Conservation (phyloP, 768 basidiomycete species). For the Mycena rebaudengoi region DNA sequence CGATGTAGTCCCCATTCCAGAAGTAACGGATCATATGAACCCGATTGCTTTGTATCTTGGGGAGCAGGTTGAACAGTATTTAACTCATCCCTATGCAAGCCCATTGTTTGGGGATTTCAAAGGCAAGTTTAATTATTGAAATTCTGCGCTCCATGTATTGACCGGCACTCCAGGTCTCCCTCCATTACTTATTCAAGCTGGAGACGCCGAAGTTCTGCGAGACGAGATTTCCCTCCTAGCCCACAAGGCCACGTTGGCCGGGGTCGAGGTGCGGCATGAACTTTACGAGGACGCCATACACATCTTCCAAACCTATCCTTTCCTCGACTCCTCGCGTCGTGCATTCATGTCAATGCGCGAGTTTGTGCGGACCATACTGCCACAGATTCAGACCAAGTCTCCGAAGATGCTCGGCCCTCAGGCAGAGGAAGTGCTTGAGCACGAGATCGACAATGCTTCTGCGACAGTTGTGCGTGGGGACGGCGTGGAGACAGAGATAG, state of each 20-base stretch:
- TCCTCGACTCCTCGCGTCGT: constrained; percentile 68
- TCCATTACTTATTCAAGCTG: constrained; percentile 89
- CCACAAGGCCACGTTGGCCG: constrained; percentile 89
- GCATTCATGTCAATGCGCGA: constrained; percentile 76
- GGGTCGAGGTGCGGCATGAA: constrained; percentile 88
- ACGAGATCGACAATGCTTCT: constrained; percentile 75
- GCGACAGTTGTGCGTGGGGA: constrained; percentile 79
- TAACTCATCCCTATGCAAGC: constrained; percentile 96
- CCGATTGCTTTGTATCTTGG: constrained; percentile 96
- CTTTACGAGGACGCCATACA: constrained; percentile 92
- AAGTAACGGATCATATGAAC: constrained; percentile 85
- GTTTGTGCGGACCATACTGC: constrained; percentile 71
- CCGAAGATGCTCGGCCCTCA: constrained; percentile 61
- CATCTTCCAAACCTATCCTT: constrained; percentile 91
- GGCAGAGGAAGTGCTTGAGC: constrained; percentile 68
- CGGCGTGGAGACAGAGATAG: constrained; percentile 62
- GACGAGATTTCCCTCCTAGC: constrained; percentile 93
- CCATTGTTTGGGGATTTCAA: constrained; percentile 92
- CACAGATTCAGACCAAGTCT: constrained; percentile 56
- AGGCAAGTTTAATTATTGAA: no score
- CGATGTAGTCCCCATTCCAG: constrained; percentile 82
- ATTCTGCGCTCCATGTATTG: no score
- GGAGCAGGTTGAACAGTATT: constrained; percentile 76
- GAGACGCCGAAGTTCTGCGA: constrained; percentile 94
- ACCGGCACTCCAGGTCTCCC: constrained; percentile 87